Evolutionary conservation across 2,329 filamentous ascomycete species (phyloP), one percentile per base, ranked within the genome.

Genomic region (Pseudopithomyces chartarum): DNA sequence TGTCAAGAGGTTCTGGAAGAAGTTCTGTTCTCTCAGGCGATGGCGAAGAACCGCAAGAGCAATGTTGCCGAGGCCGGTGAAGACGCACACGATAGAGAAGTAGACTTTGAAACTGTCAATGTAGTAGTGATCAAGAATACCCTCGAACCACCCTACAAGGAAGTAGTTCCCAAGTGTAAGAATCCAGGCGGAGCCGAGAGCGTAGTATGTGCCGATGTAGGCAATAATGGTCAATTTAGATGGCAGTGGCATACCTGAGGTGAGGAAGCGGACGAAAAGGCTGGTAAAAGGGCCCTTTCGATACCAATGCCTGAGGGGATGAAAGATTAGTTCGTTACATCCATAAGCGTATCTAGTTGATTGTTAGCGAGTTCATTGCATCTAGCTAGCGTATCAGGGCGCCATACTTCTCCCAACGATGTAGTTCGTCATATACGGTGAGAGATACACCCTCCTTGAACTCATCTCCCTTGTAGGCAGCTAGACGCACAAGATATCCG

Each of bases 71-170:
- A 88, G 74, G 3, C 80, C 81, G 49, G 84, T 86, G 78, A 90
- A 90, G 50, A 90, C 82, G 53, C 89, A 78, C 51, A 90, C 74
- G 61, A 90, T 83, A 12, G 82, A 80, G 64, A 88, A 80, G 72
- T 84, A 87, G 58, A 87, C 84, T 83, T 84, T 87, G 85, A 71
- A 92, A 19, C 86, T 89, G 76, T 91, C 88, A 64, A 91, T 81
- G 72, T 92, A 92, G 81, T 90, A 92, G 76, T 91, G 88, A 76
- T 93, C 90, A 19, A 93, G 83, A 71, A 88, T 88, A 33, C 87
- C 87, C 65, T 88, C 87, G 77, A 84, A 89, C 85, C 87, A 90
- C 36, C 89, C 89, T 50, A 90, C 81, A 38, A 90, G 75, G 73
- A 91, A 85, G 74, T 91, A 92, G 74, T 91, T 92, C 56, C 84